phyloP scores from a whole-genome alignment of 768 basidiomycete genomes.

The Cystofilobasidium macerans region DNA sequence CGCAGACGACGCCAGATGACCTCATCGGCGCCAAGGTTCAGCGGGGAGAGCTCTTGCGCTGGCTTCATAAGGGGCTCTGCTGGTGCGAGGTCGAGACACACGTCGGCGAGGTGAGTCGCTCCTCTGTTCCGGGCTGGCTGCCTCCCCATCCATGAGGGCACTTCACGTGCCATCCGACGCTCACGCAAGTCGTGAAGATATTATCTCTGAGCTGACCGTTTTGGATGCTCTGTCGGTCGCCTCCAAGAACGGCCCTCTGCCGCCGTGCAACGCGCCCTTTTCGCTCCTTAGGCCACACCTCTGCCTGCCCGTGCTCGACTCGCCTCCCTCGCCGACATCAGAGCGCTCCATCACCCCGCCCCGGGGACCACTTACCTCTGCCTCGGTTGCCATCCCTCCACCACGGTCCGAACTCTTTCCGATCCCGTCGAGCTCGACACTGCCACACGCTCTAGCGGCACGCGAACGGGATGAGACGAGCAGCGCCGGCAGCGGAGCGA shows the following conservation, averaged over 20 bases:
- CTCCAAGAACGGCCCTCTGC: conserved; percentile 9
- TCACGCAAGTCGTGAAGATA: too few relatives aligned
- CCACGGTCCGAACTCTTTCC: conserved; percentile 18
- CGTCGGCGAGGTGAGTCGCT: conserved; percentile 12
- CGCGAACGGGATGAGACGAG: neutral
- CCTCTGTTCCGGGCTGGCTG: too few relatives aligned
- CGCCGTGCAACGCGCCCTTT: conserved; percentile 23
- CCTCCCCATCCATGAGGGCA: too few relatives aligned
- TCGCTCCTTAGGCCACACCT: conserved; percentile 18
- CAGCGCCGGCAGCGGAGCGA: neutral
- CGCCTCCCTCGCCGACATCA: conserved; percentile 15
- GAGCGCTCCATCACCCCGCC: neutral
- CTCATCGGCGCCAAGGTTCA: conserved; percentile 10
- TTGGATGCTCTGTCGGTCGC: too few relatives aligned
- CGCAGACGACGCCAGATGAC: conserved; percentile 10
- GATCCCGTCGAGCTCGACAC: conserved; percentile 6
- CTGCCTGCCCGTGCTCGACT: conserved; percentile 10
- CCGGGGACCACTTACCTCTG: neutral
- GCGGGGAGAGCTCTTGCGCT: conserved; percentile 19
- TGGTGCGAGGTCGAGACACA: conserved; percentile 25
- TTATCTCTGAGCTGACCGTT: too few relatives aligned
- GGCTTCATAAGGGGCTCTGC: conserved; percentile 22
- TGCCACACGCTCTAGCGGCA: neutral
- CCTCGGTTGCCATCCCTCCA: conserved; percentile 1
- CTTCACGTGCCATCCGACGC: too few relatives aligned